Conservation (phyloP, 2,329 filamentous ascomycete genomes). For the Colletotrichum brevisporum region DNA sequence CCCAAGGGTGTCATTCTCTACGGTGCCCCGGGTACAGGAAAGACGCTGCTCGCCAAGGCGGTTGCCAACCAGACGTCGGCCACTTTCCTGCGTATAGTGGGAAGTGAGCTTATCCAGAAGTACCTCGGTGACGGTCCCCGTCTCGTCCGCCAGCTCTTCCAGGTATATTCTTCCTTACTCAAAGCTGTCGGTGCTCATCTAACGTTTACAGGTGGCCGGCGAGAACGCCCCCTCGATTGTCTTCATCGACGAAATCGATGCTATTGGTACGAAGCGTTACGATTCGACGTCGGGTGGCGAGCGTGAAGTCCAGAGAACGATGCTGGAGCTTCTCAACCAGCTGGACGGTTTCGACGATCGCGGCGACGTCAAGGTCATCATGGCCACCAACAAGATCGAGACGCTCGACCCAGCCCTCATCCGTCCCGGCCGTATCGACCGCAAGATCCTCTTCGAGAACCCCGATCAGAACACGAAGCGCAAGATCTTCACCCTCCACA, state of each 20-base stretch:
- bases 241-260: conserved; percentile 99
- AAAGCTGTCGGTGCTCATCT: neutral
- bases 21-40: conserved; percentile 94
- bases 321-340: conserved; percentile 98
- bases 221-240: conserved; percentile 98
- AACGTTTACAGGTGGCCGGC: conserved; percentile 78
- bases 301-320: conserved; percentile 96
- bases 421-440: conserved; percentile 96
- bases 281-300: conserved; percentile 97
- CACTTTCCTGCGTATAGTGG: conserved; percentile 97
- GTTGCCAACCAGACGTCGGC: conserved; percentile 98
- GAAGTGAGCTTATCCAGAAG: conserved; percentile 99
- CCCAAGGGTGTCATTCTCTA: conserved; percentile 99
- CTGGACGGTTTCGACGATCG: conserved; percentile 99
- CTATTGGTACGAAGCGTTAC: conserved; percentile 98
- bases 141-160: conserved; percentile 95
- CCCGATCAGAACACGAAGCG: conserved; percentile 87
- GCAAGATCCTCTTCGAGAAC: conserved; percentile 88
- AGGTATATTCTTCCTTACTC: conserved; percentile 61
- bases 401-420: conserved; percentile 96
- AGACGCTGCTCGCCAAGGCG: conserved; percentile 98
- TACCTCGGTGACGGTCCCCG: conserved; percentile 97
- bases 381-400: conserved; percentile 99
- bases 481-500: conserved; percentile 99
- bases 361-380: conserved; percentile 99